Evolutionary conservation across 208 protist genomes (phyloP).

Genomic region (Vickermania ingenoplastis): DNA sequence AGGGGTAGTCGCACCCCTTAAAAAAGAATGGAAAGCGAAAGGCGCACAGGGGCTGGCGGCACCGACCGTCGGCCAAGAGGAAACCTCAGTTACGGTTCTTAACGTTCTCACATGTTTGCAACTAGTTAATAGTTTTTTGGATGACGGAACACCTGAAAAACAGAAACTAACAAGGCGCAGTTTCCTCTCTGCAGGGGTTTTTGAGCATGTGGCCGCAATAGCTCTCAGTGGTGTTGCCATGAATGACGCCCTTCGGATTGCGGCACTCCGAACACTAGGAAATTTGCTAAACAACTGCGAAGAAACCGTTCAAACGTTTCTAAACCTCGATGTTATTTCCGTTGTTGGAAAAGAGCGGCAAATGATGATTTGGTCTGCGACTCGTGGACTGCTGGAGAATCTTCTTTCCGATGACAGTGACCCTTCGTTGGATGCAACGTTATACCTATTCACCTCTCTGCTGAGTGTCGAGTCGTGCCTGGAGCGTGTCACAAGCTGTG

Average conservation of each 20-base stretch:
- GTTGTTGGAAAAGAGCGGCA: conserved; percentile 3
- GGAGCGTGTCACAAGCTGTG: neutral
- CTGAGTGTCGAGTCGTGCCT: neutral
- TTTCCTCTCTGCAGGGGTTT: conserved; percentile 44
- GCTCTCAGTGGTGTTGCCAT: conserved; percentile 49
- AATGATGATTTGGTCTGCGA: conserved; percentile 20
- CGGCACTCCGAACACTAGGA: conserved; percentile 50
- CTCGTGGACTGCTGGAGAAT: conserved; percentile 42
- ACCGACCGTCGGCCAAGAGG: neutral
- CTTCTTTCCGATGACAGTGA: conserved; percentile 42
- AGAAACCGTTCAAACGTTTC: conserved; percentile 38
- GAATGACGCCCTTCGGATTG: conserved; percentile 68
- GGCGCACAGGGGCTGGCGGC: neutral
- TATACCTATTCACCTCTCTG: neutral
- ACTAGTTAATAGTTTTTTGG: neutral
- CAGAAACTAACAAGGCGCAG: conserved; percentile 10
- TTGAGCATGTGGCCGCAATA: conserved; percentile 34
- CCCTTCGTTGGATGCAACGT: conserved; percentile 23
- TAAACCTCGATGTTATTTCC: conserved; percentile 15
- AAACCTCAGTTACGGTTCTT: neutral
- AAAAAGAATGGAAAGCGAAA: conserved; percentile 2
- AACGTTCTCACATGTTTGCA: neutral
- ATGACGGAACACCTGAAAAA: conserved; percentile 2
- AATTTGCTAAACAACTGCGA: conserved; percentile 24
- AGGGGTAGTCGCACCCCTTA: conserved; percentile 17